Conservation (phyloP, 202 grass and related monocot species). For the Saccharum hybrid region DNA sequence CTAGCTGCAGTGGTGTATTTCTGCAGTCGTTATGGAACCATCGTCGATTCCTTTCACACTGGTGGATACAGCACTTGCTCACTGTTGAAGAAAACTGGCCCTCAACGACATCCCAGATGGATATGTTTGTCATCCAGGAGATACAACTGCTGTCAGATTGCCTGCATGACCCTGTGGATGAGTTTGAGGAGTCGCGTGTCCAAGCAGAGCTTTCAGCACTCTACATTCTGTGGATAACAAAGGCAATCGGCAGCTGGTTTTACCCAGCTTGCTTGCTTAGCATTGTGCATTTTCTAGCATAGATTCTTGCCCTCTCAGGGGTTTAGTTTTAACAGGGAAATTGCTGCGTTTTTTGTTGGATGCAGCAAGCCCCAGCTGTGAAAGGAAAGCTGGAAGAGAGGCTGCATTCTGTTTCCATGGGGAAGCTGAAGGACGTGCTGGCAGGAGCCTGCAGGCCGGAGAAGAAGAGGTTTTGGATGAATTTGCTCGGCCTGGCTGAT, state of each 20-base stretch:
- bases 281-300: background rate
- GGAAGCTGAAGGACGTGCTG: constrained; percentile 49
- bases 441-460: constrained; percentile 38
- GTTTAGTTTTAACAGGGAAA: constrained; percentile 2
- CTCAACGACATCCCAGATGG: constrained; percentile 13
- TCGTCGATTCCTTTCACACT: constrained; percentile 64
- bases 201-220: constrained; percentile 66
- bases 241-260: background rate
- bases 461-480: constrained; percentile 43
- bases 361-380: constrained; percentile 44
- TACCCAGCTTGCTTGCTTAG: background rate
- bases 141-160: background rate
- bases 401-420: constrained; percentile 9
- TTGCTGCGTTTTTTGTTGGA: background rate
- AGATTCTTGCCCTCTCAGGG: background rate
- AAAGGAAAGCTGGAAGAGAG: constrained; percentile 47
- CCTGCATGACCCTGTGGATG: background rate
- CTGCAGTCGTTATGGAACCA: constrained; percentile 70
- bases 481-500: constrained; percentile 35
- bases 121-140: constrained; percentile 39
- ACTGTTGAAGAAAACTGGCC: background rate
- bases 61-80: background rate
- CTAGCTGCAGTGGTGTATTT: background rate
- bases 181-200: constrained; percentile 52
- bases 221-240: constrained; percentile 55